These are phyloP conservation scores for Phtheirospermum japonicum DNA, from an alignment of 257 asterid genomes.

Conservation along the genomic window DNA sequence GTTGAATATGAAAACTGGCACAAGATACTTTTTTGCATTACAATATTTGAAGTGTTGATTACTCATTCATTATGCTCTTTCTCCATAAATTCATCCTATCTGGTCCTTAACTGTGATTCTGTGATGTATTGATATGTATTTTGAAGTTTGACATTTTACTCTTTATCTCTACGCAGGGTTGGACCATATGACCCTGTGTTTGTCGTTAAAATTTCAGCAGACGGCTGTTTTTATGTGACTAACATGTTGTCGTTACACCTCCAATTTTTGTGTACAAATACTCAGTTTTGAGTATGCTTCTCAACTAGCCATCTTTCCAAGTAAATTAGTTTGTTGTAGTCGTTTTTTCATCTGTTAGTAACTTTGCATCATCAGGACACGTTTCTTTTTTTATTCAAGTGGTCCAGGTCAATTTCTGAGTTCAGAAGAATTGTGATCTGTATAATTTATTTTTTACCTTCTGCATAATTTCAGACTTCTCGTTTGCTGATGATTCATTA, in stretches of 20 bases:
- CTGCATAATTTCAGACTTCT: no score
- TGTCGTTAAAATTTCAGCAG: slow-evolving; percentile 13
- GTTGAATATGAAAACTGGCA: neutral
- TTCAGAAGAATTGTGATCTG: no score
- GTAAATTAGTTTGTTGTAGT: neutral
- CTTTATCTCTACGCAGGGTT: slow-evolving; percentile 24
- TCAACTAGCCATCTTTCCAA: neutral
- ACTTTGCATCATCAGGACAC: neutral
- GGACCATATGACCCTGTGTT: slow-evolving; percentile 11
- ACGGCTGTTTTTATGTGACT: neutral
- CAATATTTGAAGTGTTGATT: neutral
- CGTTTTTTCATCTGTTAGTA: slow-evolving; percentile 7
- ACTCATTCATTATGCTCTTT: neutral
- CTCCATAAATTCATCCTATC: slow-evolving; percentile 2
- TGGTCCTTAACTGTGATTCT: neutral
- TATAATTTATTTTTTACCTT: no score
- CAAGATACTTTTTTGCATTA: neutral
- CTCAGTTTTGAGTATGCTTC: slow-evolving; percentile 7
- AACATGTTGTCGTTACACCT: slow-evolving; percentile 19
- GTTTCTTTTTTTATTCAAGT: neutral
- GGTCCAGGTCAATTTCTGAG: no score
- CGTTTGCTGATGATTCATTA: no score
- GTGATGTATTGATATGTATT: neutral
- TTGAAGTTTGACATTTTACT: slow-evolving; percentile 13
- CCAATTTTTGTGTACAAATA: slow-evolving; percentile 7